phyloP scores from a whole-genome alignment of 1,284 basidiomycete species.

The Austroboletus niveus region DNA sequence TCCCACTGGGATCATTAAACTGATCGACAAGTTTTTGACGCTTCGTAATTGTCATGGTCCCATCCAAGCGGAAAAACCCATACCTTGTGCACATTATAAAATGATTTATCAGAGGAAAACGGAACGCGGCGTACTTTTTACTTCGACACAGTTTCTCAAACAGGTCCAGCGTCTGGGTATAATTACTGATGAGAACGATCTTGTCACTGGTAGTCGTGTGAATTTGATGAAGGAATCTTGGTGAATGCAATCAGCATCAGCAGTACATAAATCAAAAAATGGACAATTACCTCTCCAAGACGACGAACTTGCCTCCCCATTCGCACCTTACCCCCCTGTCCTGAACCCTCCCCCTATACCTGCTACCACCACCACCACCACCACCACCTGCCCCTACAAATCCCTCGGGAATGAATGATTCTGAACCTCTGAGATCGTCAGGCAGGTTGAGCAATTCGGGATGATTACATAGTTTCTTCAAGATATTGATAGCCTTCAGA shows the following conservation, averaged over 20 bases:
- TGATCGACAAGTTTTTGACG: constrained; percentile 96
- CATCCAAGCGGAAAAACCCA: constrained; percentile 90
- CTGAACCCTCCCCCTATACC: constrained; percentile 47
- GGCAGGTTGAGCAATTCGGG: constrained; percentile 91
- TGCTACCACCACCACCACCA: constrained; percentile 20
- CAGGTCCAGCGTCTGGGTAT: constrained; percentile 95
- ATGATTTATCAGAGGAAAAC: not conserved
- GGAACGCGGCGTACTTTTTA: constrained; percentile 62
- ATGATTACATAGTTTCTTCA: constrained; percentile 98
- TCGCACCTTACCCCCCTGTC: constrained; percentile 59
- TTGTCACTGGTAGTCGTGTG: constrained; percentile 87
- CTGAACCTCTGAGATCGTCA: constrained; percentile 84
- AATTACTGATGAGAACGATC: constrained; percentile 98
- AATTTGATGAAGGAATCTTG: constrained; percentile 84
- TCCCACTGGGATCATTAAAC: constrained; percentile 95
- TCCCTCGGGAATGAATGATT: constrained; percentile 81
- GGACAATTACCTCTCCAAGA: constrained; percentile 77
- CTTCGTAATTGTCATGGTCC: constrained; percentile 91
- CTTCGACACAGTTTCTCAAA: constrained; percentile 85
- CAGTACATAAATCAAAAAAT: not conserved
- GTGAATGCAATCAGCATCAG: not conserved
- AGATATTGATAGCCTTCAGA: constrained; percentile 93
- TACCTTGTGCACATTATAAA: constrained; percentile 56
- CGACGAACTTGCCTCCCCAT: constrained; percentile 91
- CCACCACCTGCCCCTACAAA: constrained; percentile 56